Base-by-base conservation (phyloP, 2,329 filamentous ascomycete genomes). In the Sporothrix phasma region DNA sequence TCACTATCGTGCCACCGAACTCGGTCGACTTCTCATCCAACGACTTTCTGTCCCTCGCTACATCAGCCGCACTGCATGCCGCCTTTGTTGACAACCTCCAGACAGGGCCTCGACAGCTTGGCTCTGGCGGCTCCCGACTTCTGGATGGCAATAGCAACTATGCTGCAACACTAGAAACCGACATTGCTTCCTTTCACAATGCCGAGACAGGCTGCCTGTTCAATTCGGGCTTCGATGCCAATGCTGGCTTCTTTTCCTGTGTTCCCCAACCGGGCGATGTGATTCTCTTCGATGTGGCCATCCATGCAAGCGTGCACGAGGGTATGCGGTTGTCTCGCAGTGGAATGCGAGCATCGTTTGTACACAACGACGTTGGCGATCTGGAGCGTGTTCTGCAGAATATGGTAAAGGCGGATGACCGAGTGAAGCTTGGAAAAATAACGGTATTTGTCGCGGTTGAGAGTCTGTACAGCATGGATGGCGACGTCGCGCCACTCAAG, bases 391-490 rank as follows among this genome's bases (percentile, higher is more conserved):
- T 56, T 3, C 22, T 56, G 53, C 13, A 3, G 19, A 15, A n/a
- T 1, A 13, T 17, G 1, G 10, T 41, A 19, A 13, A 17, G 10
- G 24, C 3, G 67, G 68, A 71, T 13, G 88, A 90, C 69, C 88
- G 86, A 66, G 0, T 61, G 67, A 46, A 37, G 24, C 19, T 15
- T 0, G 81, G 82, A 0, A 65, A 70, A 1, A 71, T 71, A 0
- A 86, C 83, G 67, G 79, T 90, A 2, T 88, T 91, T 68, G 73
- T 91, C n/a, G 84, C 84, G 0, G 78, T 90, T 0, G 88, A 91
- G 68, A 83, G 81, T 0, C 77, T 91, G 0, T 93, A 94, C 73
- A 92, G 88, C 72, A 94, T 94, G 90, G 89, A 93, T 62, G 90
- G 90, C 0, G 88, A 92, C 68, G 75, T 90, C 19, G 83, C 83